Conservation (phyloP, 2,329 filamentous ascomycete species). For the Rutstroemia sp. region DNA sequence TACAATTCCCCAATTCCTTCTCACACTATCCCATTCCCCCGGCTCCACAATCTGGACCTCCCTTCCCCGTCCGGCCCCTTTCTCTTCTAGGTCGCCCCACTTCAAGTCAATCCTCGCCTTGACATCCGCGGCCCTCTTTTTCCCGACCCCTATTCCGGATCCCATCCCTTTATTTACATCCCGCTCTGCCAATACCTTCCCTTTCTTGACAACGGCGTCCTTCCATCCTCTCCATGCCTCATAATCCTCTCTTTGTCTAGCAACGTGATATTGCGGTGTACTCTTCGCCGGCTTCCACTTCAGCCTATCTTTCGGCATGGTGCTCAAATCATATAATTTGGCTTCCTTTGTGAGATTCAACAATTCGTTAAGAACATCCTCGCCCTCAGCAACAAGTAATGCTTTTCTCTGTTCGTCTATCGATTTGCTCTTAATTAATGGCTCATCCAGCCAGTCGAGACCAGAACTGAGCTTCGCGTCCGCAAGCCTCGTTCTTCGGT, state of each 20-base stretch:
- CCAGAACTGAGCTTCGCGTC: constrained; percentile 39
- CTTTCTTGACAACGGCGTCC: constrained; percentile 47
- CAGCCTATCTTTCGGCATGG: constrained; percentile 50
- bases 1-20: constrained; percentile 26
- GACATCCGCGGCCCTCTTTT: constrained; percentile 13
- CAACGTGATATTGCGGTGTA: constrained; percentile 60
- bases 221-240: constrained; percentile 55
- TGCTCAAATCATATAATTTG: constrained; percentile 51
- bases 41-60: constrained; percentile 27
- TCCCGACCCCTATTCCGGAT: constrained; percentile 10
- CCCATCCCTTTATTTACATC: constrained; percentile 19
- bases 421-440: constrained; percentile 40
- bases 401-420: constrained; percentile 41
- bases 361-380: constrained; percentile 57
- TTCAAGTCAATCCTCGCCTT: constrained; percentile 24
- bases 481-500: constrained; percentile 49
- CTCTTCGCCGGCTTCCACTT: constrained; percentile 58
- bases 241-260: constrained; percentile 58
- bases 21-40: constrained; percentile 27
- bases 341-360: constrained; percentile 51
- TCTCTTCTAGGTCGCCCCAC: constrained; percentile 23
- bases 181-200: constrained; percentile 32
- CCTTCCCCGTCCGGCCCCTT: constrained; percentile 18
- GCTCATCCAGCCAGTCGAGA: constrained; percentile 57
- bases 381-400: constrained; percentile 52